Evolutionary conservation across 2,329 filamentous ascomycete genomes (phyloP), one percentile per base, ranked within the genome.

Genomic region (Colletotrichum shisoi): DNA sequence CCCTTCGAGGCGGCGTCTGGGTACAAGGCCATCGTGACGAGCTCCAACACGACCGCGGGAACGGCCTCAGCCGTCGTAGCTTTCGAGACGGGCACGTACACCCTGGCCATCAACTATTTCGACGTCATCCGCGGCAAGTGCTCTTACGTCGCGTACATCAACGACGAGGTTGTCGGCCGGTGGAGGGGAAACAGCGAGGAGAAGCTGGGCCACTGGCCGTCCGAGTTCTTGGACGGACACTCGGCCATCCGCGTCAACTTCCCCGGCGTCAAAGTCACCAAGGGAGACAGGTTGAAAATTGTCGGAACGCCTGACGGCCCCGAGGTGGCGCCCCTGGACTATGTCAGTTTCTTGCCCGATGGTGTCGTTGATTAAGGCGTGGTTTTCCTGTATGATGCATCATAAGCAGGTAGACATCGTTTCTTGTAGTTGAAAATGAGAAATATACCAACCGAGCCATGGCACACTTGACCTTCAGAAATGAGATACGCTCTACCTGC

Each of bases 271-370:
- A 72, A 79, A 17, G 76, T 89, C 7, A 71, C 74, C 45, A 81
- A 80, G 62, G 87, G 87, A 0, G 83, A 86, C 70, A 72, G 74
- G 61, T 70, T 90, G 60, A 84, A 79, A 71, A 81, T 90, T 67
- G 81, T 85, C 3, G 87, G 88, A 0, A 78, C 71, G 37, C 83
- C 89, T 0, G 79, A 89, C 74, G 88, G 88, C 0, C 77, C 79
- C 31, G 89, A 91, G 77, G 82, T 82, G 12, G 89, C 89, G 58
- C 87, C 89, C 4, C 61, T 92, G 68, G 89, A 92, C 77, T 91
- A 91, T 74, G 76, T 91, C 48, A 83, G 83, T 4, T 76, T 92
- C 56, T 73, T 91, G 65, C 89, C 89, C 0, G 72, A 75, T 3
- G 87, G 86, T 0, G 74, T 86, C 27, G 46, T 65, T 11, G 61